phyloP scores from a whole-genome alignment of 257 asterid genomes.

The Solanum medicagineum region DNA sequence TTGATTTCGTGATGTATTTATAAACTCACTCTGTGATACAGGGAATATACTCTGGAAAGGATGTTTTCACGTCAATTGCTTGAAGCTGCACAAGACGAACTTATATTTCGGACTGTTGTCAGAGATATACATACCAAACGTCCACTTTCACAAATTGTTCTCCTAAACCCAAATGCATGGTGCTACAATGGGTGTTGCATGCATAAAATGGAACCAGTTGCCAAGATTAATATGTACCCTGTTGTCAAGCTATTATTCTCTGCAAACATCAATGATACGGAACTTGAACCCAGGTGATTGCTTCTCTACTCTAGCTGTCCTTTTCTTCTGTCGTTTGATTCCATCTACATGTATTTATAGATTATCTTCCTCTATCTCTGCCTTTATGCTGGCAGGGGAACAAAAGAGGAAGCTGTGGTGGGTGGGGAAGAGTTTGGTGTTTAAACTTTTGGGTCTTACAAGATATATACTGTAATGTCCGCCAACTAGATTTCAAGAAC shows the following conservation, averaged over 20 bases:
- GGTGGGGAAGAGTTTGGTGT: neutral
- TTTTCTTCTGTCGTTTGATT: neutral
- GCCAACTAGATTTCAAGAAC: neutral
- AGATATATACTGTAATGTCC: neutral
- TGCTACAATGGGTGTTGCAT: conserved; percentile 40
- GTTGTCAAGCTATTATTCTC: conserved; percentile 53
- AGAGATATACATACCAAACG: conserved; percentile 53
- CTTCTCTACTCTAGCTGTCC: neutral
- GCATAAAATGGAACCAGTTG: conserved; percentile 26
- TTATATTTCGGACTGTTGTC: conserved; percentile 71
- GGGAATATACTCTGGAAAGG: conserved; percentile 62
- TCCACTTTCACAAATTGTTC: conserved; percentile 54
- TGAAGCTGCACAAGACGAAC: conserved; percentile 77
- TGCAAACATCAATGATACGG: conserved; percentile 24
- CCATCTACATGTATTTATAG: neutral
- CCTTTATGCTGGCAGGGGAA: neutral
- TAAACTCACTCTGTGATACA: conserved; percentile 10
- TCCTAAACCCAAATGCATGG: conserved; percentile 83
- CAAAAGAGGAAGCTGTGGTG: neutral
- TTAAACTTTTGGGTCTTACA: neutral
- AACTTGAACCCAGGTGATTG: conserved; percentile 44
- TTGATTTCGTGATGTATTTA: neutral
- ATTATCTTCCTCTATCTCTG: neutral
- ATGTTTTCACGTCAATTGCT: conserved; percentile 67
- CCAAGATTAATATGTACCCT: conserved; percentile 47